Evolutionary conservation across 371 early-diverging fungal genomes (phyloP).

Genomic region (Blakeslea trispora): DNA sequence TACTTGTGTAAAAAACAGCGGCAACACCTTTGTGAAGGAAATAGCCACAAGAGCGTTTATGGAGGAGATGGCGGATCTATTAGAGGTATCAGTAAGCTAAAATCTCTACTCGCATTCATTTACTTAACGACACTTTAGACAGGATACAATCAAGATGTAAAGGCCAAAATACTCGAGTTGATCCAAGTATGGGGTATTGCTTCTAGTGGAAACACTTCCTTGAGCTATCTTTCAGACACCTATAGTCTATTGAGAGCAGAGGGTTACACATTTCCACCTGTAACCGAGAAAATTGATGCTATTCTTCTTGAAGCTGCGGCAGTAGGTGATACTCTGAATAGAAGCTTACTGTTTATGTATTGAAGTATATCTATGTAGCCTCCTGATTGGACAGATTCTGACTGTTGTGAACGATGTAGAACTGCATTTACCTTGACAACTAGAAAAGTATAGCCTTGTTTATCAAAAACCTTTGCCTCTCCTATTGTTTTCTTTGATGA

Average conservation of each 20-base stretch:
- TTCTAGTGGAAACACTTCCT: conserved; percentile 71
- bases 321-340: conserved; percentile 35
- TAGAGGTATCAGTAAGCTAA: conserved; percentile 59
- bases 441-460: conserved; percentile 63
- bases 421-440: conserved; percentile 88
- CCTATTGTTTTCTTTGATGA: too few relatives aligned
- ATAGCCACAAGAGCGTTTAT: conserved; percentile 88
- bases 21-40: conserved; percentile 82
- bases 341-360: conserved; percentile 1
- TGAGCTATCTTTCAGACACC: conserved; percentile 74
- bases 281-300: conserved; percentile 49
- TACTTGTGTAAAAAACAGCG: conserved; percentile 93
- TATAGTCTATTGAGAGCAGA: conserved; percentile 76
- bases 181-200: conserved; percentile 90
- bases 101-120: background rate
- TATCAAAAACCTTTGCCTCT: too few relatives aligned
- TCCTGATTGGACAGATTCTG: conserved; percentile 95
- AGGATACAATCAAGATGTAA: conserved; percentile 72
- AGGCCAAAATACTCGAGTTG: conserved; percentile 65
- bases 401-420: conserved; percentile 91
- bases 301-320: conserved; percentile 71
- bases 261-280: conserved; percentile 60
- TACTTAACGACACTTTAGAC: conserved; percentile 12
- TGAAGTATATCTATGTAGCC: conserved; percentile 52
- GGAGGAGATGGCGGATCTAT: conserved; percentile 72